A percentile compares a stretch with the other conserved stretches of the same genome.
Evolutionary conservation across 2,329 filamentous ascomycete genomes (phyloP).

Genomic region (Escovopsis sp.): DNA sequence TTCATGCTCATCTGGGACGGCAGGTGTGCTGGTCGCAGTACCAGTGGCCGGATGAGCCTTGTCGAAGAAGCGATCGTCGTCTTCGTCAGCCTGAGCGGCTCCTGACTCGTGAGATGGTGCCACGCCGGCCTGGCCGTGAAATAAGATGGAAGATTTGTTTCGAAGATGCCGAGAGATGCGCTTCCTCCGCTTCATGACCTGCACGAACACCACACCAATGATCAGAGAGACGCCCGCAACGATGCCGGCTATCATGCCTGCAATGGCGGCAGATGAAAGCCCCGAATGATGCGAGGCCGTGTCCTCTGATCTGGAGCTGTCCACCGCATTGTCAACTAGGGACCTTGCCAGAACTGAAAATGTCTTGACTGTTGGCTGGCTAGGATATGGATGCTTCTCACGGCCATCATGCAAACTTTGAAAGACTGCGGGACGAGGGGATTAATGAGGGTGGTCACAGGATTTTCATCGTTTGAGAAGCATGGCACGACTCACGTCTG

Average conservation of each 20-base stretch:
- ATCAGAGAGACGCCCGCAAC: slow-evolving; percentile 23
- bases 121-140: slow-evolving; percentile 28
- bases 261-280: slow-evolving; percentile 26
- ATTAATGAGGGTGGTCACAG: too few relatives aligned
- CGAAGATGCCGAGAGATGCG: slow-evolving; percentile 6
- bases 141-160: slow-evolving; percentile 30
- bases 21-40: background rate
- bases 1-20: background rate
- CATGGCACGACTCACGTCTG: too few relatives aligned
- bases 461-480: too few relatives aligned
- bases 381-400: too few relatives aligned
- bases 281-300: too few relatives aligned
- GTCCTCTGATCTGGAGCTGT: too few relatives aligned
- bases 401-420: too few relatives aligned
- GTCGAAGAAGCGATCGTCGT: slow-evolving; percentile 3
- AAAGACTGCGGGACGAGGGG: too few relatives aligned
- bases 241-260: slow-evolving; percentile 27
- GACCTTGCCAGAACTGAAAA: too few relatives aligned
- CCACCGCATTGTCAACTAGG: too few relatives aligned
- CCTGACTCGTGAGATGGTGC: background rate
- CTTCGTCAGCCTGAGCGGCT: background rate
- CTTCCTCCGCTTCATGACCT: slow-evolving; percentile 30
- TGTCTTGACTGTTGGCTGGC: too few relatives aligned
- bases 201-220: slow-evolving; percentile 28
- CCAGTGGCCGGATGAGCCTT: slow-evolving; percentile 1